Conservation (phyloP, 1,139 yeast species). For the Blastobotrys ciferrii region DNA sequence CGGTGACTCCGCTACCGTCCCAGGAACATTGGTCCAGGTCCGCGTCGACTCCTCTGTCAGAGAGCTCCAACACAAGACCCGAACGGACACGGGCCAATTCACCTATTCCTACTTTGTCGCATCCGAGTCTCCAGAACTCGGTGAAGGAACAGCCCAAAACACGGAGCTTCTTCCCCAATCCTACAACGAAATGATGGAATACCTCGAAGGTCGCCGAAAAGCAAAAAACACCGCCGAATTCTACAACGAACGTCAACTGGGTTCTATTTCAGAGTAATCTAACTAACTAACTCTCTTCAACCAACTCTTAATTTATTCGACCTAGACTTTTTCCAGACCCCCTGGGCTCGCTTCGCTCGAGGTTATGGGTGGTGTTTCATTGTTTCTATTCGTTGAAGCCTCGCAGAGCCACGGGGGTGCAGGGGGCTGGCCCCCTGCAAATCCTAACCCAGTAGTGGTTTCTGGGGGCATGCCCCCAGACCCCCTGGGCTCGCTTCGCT, state of each 20-base stretch:
- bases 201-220: conserved; percentile 84
- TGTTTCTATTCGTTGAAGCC: no score
- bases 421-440: no score
- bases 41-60: conserved; percentile 81
- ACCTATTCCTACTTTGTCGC: conserved; percentile 87
- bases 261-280: conserved; percentile 12
- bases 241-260: conserved; percentile 29
- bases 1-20: conserved; percentile 50
- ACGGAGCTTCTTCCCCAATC: conserved; percentile 77
- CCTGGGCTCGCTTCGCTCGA: no score
- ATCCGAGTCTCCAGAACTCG: conserved; percentile 26
- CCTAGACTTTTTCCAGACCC: no score
- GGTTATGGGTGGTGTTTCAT: no score
- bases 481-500: no score
- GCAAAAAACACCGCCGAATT: conserved; percentile 77
- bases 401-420: no score
- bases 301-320: neutral
- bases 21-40: conserved; percentile 89
- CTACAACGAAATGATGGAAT: conserved; percentile 89
- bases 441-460: no score
- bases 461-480: no score
- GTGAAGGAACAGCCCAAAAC: conserved; percentile 23
- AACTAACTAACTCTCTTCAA: neutral
- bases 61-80: conserved; percentile 56
- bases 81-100: conserved; percentile 78